Base-by-base conservation (phyloP, 148 eudicot species). In the Fallopia convolvulus region DNA sequence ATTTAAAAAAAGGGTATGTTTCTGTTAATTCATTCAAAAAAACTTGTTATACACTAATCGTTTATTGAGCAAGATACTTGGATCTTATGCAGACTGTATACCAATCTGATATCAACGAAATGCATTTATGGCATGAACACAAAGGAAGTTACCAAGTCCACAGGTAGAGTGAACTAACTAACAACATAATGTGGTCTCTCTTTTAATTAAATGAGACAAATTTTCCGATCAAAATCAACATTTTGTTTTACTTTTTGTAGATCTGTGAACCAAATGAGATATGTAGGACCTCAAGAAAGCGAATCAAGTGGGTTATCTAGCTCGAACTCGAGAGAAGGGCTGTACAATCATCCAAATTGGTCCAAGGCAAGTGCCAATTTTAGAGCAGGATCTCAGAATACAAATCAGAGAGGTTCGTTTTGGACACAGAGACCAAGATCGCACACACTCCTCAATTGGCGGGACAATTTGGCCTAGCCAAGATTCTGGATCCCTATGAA, bases 191-290 rank as follows among this genome's bases (percentile, higher is more conserved):
- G 1, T 47, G 61, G 61, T 53, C 0, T 26, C 13, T 8, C 4
- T 21, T 0, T 18, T 14, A 14, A 53, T 3, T 17, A 14, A 3
- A 53, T 17, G 18, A 53, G 3, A 18, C 58, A 55, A 55, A 55
- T 55, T n/a, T 5, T 50, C 15, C n/a, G 8, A 55, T 21, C 8
- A 44, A 55, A 55, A 6, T 8, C 10, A n/a, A 17, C 4, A 15
- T 36, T 36, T 44, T 44, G 8, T 6, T 9, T 17, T 1, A 7
- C 3, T 23, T 30, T 10, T 26, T 9, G 17, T 13, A 61, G 68
- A 30, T 3, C 1, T 26, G 15, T 32, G 15, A 41, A 11, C 76
- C 82, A 3, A 80, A 40, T 78, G 81, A 76, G 53, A 15, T 11
- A 20, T 44, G 0, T 18, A 14, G 70, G 70, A 61, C 39, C 17